These are phyloP conservation scores for Amaranthus palmeri DNA, from an alignment of 148 eudicot genomes.

Conservation along the genomic window DNA sequence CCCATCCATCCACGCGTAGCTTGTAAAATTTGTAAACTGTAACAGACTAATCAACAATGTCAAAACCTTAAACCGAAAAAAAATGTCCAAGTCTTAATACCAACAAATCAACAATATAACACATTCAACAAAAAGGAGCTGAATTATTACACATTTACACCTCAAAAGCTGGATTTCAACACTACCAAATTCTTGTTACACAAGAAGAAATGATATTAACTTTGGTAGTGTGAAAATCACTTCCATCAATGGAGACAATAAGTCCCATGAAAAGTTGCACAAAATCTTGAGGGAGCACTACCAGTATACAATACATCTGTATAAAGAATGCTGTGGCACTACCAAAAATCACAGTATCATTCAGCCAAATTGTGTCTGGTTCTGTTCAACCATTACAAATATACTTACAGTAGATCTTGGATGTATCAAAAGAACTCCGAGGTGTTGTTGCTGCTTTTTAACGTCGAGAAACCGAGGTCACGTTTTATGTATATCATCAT, in stretches of 20 bases:
- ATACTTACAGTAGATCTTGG: conserved; percentile 18
- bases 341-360: conserved; percentile 33
- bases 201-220: conserved; percentile 4
- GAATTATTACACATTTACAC: neutral
- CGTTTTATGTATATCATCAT: neutral
- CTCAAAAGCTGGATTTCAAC: neutral
- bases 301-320: neutral
- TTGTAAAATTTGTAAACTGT: too few relatives aligned
- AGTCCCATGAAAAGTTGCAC: neutral
- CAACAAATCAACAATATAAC: too few relatives aligned
- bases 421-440: conserved; percentile 6
- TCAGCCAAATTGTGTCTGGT: conserved; percentile 18
- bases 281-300: neutral
- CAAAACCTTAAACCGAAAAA: too few relatives aligned
- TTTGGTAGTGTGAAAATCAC: neutral
- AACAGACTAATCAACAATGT: too few relatives aligned
- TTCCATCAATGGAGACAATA: neutral
- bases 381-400: conserved; percentile 32
- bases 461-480: conserved; percentile 5
- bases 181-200: neutral
- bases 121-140: too few relatives aligned
- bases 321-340: conserved; percentile 27
- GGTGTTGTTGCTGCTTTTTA: conserved; percentile 13
- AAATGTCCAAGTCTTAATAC: too few relatives aligned
- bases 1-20: too few relatives aligned